A percentile compares a stretch with the other conserved stretches of the same genome.
These are phyloP conservation scores for Phytopythium helicoides DNA, from an alignment of 352 stramenopile species.

Conservation along the genomic window DNA sequence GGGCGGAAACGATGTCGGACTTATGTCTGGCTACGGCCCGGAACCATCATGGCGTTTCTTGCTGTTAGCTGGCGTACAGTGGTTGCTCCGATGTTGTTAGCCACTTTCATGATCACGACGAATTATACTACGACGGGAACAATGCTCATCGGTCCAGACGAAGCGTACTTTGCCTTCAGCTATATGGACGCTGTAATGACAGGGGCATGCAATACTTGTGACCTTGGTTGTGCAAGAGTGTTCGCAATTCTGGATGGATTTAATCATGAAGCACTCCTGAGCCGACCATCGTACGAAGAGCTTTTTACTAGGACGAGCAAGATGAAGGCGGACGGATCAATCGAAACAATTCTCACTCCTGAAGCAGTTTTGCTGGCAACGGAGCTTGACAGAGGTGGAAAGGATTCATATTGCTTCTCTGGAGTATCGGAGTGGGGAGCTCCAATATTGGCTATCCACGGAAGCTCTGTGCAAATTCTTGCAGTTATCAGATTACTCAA, in stretches of 20 bases:
- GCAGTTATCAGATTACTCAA: slow-evolving; percentile 5
- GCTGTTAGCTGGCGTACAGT: slow-evolving; percentile 12
- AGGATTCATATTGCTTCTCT: slow-evolving; percentile 12
- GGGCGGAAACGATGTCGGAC: no score
- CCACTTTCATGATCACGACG: slow-evolving; percentile 8
- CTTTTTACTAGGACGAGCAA: slow-evolving; percentile 9
- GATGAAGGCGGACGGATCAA: not conserved
- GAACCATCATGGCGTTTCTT: slow-evolving; percentile 10
- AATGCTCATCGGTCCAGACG: slow-evolving; percentile 14
- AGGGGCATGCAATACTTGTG: slow-evolving; percentile 6
- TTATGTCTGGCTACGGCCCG: slow-evolving; percentile 1
- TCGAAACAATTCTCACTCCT: slow-evolving; percentile 6
- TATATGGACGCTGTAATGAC: slow-evolving; percentile 13
- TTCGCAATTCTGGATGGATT: slow-evolving; percentile 6
- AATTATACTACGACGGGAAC: slow-evolving; percentile 10
- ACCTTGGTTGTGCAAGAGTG: slow-evolving; percentile 4
- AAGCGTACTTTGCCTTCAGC: slow-evolving; percentile 21
- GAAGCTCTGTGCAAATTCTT: slow-evolving; percentile 8
- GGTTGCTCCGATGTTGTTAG: slow-evolving; percentile 12
- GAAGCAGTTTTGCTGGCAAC: slow-evolving; percentile 10
- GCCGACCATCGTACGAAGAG: slow-evolving; percentile 15
- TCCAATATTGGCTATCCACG: slow-evolving; percentile 9
- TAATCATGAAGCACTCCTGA: slow-evolving; percentile 10
- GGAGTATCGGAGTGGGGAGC: slow-evolving; percentile 15
- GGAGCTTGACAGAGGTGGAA: slow-evolving; percentile 8